These are phyloP conservation scores for Ophiostoma sp. DNA, from an alignment of 2,329 filamentous ascomycete species.

Conservation along the genomic window DNA sequence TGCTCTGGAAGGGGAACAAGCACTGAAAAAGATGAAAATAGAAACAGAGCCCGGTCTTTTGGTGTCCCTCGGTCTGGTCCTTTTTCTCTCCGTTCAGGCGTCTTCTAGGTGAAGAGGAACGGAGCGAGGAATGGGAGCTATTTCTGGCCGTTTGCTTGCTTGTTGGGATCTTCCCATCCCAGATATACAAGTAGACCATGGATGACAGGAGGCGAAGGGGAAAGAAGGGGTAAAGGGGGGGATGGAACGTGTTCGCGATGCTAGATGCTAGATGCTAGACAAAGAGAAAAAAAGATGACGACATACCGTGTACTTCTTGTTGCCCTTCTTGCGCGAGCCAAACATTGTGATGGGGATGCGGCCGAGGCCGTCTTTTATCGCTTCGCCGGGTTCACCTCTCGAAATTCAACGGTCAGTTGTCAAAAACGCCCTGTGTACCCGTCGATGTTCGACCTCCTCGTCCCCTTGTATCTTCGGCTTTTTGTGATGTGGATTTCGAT, in stretches of 20 bases:
- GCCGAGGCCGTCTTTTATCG: slow-evolving; percentile 1
- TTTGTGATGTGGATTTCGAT: not conserved
- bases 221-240: not conserved
- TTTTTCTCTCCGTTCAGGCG: not conserved
- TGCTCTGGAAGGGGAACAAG: not conserved
- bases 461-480: not conserved
- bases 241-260: not conserved
- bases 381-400: not conserved
- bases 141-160: not conserved
- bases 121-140: slow-evolving; percentile 17
- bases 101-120: not conserved
- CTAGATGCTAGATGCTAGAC: not conserved
- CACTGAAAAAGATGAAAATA: slow-evolving; percentile 6
- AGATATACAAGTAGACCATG: not conserved
- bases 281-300: slow-evolving; percentile 30
- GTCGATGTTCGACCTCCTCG: not conserved
- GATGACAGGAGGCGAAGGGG: not conserved
- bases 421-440: not conserved
- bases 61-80: not conserved
- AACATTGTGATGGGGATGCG: slow-evolving; percentile 40
- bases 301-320: slow-evolving; percentile 52
- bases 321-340: slow-evolving; percentile 52
- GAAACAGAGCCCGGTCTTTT: not conserved
- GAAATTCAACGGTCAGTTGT: not conserved
- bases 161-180: not conserved